Percentiles rank a stretch among this genome's conserved stretches.
Conservation (phyloP, 345 rosid species). For the Citrus hindsii region DNA sequence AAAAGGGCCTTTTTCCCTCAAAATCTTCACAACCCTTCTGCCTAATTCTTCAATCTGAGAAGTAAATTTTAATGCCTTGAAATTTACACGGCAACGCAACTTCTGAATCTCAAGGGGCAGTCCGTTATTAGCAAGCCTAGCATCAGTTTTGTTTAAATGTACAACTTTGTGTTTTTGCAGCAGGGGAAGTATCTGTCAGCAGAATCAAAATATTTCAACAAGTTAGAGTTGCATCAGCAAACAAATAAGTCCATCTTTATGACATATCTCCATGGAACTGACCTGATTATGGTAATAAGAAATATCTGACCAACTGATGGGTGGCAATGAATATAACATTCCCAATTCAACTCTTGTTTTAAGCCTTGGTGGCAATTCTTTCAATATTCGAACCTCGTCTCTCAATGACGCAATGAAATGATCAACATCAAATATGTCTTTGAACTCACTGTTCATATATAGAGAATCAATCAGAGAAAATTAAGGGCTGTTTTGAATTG, state of each 20-base stretch:
- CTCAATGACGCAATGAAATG: slow-evolving; percentile 89
- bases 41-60: slow-evolving; percentile 82
- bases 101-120: slow-evolving; percentile 79
- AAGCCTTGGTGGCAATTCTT: slow-evolving; percentile 76
- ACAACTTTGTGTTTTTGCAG: slow-evolving; percentile 77
- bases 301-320: slow-evolving; percentile 90
- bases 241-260: neutral
- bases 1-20: slow-evolving; percentile 83
- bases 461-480: slow-evolving; percentile 17
- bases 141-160: slow-evolving; percentile 83
- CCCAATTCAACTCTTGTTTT: slow-evolving; percentile 74
- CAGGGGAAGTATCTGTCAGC: slow-evolving; percentile 84
- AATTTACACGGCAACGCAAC: slow-evolving; percentile 88
- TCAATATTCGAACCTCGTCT: slow-evolving; percentile 86
- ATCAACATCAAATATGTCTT: slow-evolving; percentile 88
- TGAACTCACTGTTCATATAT: slow-evolving; percentile 59
- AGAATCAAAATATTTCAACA: neutral
- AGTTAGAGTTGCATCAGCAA: slow-evolving; percentile 14
- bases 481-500: slow-evolving; percentile 2
- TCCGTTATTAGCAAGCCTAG: slow-evolving; percentile 87
- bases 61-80: slow-evolving; percentile 75
- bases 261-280: neutral
- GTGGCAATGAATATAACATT: slow-evolving; percentile 61
- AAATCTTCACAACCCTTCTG: slow-evolving; percentile 56
- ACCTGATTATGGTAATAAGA: slow-evolving; percentile 86